These are phyloP conservation scores for Odontarrhena argentea DNA, from an alignment of 345 rosid genomes.

Conservation along the genomic window DNA sequence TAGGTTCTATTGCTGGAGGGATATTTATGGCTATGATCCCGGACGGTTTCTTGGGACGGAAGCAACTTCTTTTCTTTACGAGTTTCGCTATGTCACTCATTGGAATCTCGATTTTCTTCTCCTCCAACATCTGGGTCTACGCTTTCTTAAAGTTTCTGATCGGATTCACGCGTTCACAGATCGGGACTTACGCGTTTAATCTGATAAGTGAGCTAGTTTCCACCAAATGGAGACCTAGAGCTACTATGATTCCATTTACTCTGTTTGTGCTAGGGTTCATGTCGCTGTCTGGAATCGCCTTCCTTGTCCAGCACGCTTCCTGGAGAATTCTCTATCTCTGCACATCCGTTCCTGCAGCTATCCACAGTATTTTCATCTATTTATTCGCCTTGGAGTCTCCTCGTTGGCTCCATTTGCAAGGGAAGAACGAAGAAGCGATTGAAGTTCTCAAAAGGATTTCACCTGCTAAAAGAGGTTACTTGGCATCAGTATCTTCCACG, in stretches of 20 bases:
- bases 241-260: slow-evolving; percentile 50
- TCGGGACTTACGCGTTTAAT: slow-evolving; percentile 48
- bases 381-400: slow-evolving; percentile 55
- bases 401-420: slow-evolving; percentile 53
- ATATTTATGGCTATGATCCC: slow-evolving; percentile 38
- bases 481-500: slow-evolving; percentile 23
- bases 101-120: slow-evolving; percentile 40
- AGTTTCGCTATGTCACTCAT: slow-evolving; percentile 42
- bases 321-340: slow-evolving; percentile 55
- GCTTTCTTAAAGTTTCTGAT: slow-evolving; percentile 38
- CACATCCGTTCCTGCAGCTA: slow-evolving; percentile 46
- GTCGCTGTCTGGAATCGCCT: slow-evolving; percentile 50
- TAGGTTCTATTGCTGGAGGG: slow-evolving; percentile 49
- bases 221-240: slow-evolving; percentile 48
- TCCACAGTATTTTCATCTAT: slow-evolving; percentile 36
- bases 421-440: slow-evolving; percentile 54
- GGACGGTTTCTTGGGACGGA: slow-evolving; percentile 47
- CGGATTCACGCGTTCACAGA: slow-evolving; percentile 43
- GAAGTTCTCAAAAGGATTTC: slow-evolving; percentile 46
- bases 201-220: slow-evolving; percentile 49
- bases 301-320: slow-evolving; percentile 48
- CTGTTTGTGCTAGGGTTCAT: slow-evolving; percentile 53
- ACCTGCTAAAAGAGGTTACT: slow-evolving; percentile 24
- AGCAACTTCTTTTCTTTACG: slow-evolving; percentile 43
- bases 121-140: slow-evolving; percentile 46